A percentile compares a stretch with the other conserved stretches of the same genome.
Evolutionary conservation across 139 green algal species (phyloP).

Genomic region (Asterochloris sp.): DNA sequence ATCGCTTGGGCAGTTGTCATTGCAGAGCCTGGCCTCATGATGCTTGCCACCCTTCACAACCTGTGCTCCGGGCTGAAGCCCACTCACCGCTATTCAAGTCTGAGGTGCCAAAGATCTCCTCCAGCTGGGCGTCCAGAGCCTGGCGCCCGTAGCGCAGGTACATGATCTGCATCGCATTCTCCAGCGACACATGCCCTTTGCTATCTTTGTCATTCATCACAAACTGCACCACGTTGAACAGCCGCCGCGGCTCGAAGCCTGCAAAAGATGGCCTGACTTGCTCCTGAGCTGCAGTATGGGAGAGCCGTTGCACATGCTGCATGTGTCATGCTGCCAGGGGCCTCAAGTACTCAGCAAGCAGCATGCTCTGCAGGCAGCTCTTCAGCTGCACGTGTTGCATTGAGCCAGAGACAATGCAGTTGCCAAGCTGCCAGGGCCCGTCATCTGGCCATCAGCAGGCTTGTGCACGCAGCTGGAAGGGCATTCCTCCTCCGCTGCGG

Average conservation of each 20-base stretch:
- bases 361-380: background rate
- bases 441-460: too few relatives aligned
- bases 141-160: conserved; percentile 75
- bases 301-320: conserved; percentile 8
- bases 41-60: too few relatives aligned
- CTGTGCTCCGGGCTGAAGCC: background rate
- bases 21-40: too few relatives aligned
- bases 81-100: conserved; percentile 83
- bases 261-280: background rate
- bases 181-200: conserved; percentile 60
- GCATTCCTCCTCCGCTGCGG: too few relatives aligned
- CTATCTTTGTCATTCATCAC: conserved; percentile 88
- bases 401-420: too few relatives aligned
- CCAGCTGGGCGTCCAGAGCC: conserved; percentile 76
- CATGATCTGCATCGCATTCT: conserved; percentile 88
- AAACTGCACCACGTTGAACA: conserved; percentile 95
- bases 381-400: background rate
- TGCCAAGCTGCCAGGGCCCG: too few relatives aligned
- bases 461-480: too few relatives aligned
- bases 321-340: background rate
- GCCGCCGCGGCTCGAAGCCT: conserved; percentile 83
- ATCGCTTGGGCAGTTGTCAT: too few relatives aligned
- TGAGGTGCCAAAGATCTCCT: conserved; percentile 88
- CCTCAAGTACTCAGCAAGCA: background rate
- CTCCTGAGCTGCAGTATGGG: background rate